phyloP scores from a whole-genome alignment of 805 yeast species.

The Candida silvicultrix region DNA sequence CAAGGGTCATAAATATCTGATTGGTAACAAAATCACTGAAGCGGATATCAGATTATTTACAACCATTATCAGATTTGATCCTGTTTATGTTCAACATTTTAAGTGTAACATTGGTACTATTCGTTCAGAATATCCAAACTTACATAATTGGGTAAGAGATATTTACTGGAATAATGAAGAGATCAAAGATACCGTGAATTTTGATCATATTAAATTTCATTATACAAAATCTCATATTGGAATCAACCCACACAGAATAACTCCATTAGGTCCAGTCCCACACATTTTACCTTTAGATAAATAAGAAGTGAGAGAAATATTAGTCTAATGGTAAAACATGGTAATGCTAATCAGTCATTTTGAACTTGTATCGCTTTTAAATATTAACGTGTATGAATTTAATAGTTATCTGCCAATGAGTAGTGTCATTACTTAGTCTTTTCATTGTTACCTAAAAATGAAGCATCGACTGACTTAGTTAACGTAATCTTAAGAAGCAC shows the following conservation, averaged over 20 bases:
- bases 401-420: not conserved
- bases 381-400: no score
- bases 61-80: slow-evolving; percentile 86
- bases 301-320: no score
- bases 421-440: not conserved
- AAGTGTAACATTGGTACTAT: slow-evolving; percentile 84
- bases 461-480: no score
- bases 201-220: slow-evolving; percentile 87
- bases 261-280: slow-evolving; percentile 87
- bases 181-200: slow-evolving; percentile 73
- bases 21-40: slow-evolving; percentile 72
- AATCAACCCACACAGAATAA: slow-evolving; percentile 77
- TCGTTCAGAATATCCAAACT: slow-evolving; percentile 68
- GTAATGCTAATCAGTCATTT: no score
- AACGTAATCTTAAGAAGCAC: no score
- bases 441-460: no score
- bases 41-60: slow-evolving; percentile 86
- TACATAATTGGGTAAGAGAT: slow-evolving; percentile 75
- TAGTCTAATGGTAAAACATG: no score
- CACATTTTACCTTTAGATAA: slow-evolving; percentile 45
- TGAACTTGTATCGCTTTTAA: no score
- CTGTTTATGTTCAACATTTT: slow-evolving; percentile 92
- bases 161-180: slow-evolving; percentile 76
- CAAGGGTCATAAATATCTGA: slow-evolving; percentile 34
- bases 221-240: slow-evolving; percentile 80